phyloP scores from a whole-genome alignment of 2,329 filamentous ascomycete genomes.

The Nigrospora sphaerica region DNA sequence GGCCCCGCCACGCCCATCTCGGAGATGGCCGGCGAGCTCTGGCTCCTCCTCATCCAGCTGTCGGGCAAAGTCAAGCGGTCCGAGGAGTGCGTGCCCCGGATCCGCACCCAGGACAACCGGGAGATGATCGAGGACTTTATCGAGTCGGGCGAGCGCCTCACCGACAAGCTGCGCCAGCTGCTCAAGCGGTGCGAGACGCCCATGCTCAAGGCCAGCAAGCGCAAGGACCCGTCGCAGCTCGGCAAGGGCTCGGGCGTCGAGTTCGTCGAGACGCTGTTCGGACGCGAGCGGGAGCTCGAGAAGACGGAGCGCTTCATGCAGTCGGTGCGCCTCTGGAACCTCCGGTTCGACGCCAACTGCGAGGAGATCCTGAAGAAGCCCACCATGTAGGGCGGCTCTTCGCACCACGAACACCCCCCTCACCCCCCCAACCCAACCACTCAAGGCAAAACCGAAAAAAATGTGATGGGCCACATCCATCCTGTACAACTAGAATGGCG shows the following conservation, averaged over 20 bases:
- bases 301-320: conserved; percentile 92
- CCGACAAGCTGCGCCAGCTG: conserved; percentile 74
- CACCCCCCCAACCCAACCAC: not conserved
- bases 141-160: conserved; percentile 78
- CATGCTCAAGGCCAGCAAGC: conserved; percentile 86
- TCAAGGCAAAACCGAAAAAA: conserved; percentile 1
- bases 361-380: conserved; percentile 72
- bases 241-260: conserved; percentile 89
- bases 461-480: conserved; percentile 1
- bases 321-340: conserved; percentile 78
- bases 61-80: conserved; percentile 90
- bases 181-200: conserved; percentile 88
- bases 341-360: conserved; percentile 94
- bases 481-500: conserved; percentile 3
- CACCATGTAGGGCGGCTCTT: conserved; percentile 35
- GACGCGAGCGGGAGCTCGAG: conserved; percentile 80
- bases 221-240: conserved; percentile 63
- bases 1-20: conserved; percentile 76
- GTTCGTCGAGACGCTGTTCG: conserved; percentile 95
- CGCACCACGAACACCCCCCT: too few species aligned
- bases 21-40: conserved; percentile 89
- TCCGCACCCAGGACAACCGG: conserved; percentile 65
- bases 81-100: conserved; percentile 66
- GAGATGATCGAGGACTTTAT: conserved; percentile 89
- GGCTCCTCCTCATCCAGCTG: conserved; percentile 89